Conservation (phyloP, 345 rosid species). For the Hevea brasiliensis region DNA sequence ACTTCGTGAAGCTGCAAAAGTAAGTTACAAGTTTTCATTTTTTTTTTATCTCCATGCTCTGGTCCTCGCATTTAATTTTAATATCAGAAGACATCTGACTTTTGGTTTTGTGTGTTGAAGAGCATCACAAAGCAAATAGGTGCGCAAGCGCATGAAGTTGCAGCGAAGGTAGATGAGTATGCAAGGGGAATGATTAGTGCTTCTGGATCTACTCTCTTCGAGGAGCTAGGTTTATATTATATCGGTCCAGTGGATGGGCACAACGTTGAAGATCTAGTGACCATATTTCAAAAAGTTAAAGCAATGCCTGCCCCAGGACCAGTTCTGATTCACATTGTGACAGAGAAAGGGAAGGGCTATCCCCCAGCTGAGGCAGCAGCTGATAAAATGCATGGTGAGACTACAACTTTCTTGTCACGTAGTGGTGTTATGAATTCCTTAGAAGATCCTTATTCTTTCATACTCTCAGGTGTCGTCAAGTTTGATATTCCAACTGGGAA, state of each 20-base stretch:
- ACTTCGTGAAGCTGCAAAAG: constrained; percentile 75
- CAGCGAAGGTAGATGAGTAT: constrained; percentile 71
- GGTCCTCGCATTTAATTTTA: background rate
- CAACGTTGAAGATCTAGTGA: constrained; percentile 60
- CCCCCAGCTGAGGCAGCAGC: constrained; percentile 74
- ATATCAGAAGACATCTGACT: constrained; percentile 15
- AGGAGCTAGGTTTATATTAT: constrained; percentile 64
- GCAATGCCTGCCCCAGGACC: constrained; percentile 76
- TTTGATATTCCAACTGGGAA: constrained; percentile 61
- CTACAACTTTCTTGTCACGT: background rate
- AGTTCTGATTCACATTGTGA: constrained; percentile 62
- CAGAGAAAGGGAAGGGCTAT: constrained; percentile 79
- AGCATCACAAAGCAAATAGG: constrained; percentile 60
- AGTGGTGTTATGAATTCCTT: background rate
- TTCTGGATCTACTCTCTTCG: constrained; percentile 57
- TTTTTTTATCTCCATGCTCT: background rate
- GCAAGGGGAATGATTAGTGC: constrained; percentile 68
- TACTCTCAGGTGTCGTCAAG: constrained; percentile 60
- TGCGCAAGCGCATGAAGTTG: constrained; percentile 52
- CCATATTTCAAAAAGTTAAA: constrained; percentile 57
- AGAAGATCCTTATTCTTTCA: constrained; percentile 17
- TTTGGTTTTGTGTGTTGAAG: constrained; percentile 27
- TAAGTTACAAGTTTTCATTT: constrained; percentile 15
- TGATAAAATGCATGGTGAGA: constrained; percentile 75
- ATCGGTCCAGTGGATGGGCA: constrained; percentile 72